phyloP scores from a whole-genome alignment of 768 basidiomycete species.

The Tricholoma saponaceum region DNA sequence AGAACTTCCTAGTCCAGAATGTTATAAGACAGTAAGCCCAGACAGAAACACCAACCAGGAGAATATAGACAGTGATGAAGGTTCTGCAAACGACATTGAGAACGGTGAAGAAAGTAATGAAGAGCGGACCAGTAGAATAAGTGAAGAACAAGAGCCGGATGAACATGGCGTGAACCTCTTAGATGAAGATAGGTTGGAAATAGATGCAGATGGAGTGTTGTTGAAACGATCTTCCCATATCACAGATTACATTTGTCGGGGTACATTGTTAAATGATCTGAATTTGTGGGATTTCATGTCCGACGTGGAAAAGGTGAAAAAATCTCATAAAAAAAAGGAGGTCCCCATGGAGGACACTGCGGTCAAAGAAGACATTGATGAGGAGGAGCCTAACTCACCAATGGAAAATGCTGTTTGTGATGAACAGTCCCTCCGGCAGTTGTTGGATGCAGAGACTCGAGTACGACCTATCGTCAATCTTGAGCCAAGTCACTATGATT shows the following conservation, averaged over 20 bases:
- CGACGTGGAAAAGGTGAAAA: not conserved
- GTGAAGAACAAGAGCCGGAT: not conserved
- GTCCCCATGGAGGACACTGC: not conserved
- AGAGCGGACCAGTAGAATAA: not conserved
- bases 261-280: not conserved
- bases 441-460: not conserved
- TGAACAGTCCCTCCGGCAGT: not conserved
- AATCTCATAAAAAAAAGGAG: not conserved
- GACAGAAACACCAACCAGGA: no score
- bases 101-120: not conserved
- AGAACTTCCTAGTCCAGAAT: constrained; percentile 21
- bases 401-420: not conserved
- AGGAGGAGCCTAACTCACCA: not conserved
- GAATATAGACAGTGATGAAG: no score
- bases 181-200: constrained; percentile 6
- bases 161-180: not conserved
- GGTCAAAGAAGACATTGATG: not conserved
- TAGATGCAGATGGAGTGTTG: not conserved
- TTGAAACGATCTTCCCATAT: not conserved
- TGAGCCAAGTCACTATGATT: not conserved
- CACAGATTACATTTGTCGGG: not conserved
- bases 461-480: not conserved
- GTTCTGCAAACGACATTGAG: not conserved
- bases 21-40: constrained; percentile 10
- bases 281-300: not conserved